Base-by-base conservation (phyloP, 805 yeast genomes). In the Peterozyma toletana region DNA sequence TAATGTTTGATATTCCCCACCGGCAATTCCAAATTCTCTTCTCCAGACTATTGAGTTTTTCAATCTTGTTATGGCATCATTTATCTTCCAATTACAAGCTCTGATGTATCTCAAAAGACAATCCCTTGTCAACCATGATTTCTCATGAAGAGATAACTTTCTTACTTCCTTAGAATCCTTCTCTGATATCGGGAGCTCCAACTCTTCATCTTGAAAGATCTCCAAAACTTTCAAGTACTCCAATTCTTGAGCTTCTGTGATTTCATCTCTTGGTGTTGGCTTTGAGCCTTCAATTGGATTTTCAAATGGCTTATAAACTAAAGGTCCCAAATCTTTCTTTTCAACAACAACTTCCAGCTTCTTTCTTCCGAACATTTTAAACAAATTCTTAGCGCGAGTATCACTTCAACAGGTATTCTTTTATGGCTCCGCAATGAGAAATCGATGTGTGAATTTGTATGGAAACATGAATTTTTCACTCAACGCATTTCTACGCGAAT, bases 101-200 rank as follows among this genome's bases (percentile, higher is more conserved):
- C 97, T 75, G 44, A 91, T 67, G 60, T 93, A 93, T 59, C 99
- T 77, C 55, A 88, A 63, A 46, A 93, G 71, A 59, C 99, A 93
- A 60, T 93, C 99, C 54, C 84, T 75, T 2, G 97, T 86, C 44
- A 93, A 69, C 99, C 99, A 93, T 0, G 96, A 83, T 60, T 80
- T 84, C 62, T 93, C 99, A 38, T 67, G 66, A 16, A 58, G 62
- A 45, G 58, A 59, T 38, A 72, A 56, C 1, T 71, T 64, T 36
- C 57, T 58, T 41, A 62, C 60, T n/a, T 60, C 60, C 1, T 60
- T 58, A 18, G 58, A 47, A 13, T 60, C 49, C 17, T 72, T 71
- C 54, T 80, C 86, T 17, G 63, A 63, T 11, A 64, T 57, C 2
- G 85, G 78, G 11, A 83, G 57, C 18, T 53, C 58, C 40, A 84